Conservation (phyloP, 176 grass and related monocot genomes). For the Alopecurus myosuroides region DNA sequence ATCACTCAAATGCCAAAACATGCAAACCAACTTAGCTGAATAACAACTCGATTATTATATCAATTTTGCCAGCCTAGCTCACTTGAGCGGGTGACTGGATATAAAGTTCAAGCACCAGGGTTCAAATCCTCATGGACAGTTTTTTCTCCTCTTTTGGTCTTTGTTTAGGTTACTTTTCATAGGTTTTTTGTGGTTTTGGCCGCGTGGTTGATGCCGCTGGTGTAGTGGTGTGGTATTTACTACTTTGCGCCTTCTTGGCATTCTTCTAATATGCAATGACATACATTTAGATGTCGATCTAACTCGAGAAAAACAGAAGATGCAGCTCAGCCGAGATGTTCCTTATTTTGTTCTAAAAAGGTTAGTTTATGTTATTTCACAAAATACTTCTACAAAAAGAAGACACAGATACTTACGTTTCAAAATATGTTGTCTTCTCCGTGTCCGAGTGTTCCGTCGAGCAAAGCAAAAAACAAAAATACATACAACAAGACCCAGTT, state of each 20-base stretch:
- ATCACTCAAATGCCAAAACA: neutral
- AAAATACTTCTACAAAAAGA: neutral
- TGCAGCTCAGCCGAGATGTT: neutral
- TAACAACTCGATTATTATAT: neutral
- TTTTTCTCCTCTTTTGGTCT: neutral
- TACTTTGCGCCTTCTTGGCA: neutral
- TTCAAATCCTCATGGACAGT: neutral
- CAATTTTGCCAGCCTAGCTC: neutral
- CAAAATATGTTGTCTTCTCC: slow-evolving; percentile 49
- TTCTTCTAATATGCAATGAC: neutral
- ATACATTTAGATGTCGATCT: neutral
- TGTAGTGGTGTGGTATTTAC: neutral
- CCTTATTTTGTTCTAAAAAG: neutral
- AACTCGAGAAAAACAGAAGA: neutral
- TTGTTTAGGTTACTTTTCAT: neutral
- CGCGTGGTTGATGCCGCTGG: neutral
- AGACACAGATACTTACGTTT: slow-evolving; percentile 34
- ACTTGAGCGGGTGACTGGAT: neutral
- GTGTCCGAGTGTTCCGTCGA: slow-evolving; percentile 33
- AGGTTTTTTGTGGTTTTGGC: neutral
- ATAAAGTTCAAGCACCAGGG: neutral
- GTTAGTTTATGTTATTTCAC: neutral
- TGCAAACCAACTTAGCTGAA: neutral
- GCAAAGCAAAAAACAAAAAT: slow-evolving; percentile 46
- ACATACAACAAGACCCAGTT: slow-evolving; percentile 48